These are phyloP conservation scores for Metschnikowia anglica DNA, from an alignment of 805 yeast species.

Conservation along the genomic window DNA sequence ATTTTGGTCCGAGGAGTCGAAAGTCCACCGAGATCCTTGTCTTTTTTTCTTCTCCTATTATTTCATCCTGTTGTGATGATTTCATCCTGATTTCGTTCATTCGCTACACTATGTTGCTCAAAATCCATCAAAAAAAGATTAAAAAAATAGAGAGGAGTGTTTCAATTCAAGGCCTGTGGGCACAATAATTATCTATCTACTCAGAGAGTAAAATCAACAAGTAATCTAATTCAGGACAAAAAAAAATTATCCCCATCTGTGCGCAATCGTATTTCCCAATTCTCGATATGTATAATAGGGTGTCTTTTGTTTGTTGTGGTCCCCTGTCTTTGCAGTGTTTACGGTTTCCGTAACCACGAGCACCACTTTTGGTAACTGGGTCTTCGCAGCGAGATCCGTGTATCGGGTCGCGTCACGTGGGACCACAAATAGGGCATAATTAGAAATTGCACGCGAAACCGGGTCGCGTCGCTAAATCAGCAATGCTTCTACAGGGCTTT, in stretches of 20 bases:
- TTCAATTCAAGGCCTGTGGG: neutral
- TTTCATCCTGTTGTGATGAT: neutral
- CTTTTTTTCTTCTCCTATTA: neutral
- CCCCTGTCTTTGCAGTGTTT: too few species aligned
- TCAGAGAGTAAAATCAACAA: neutral
- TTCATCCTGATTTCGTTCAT: neutral
- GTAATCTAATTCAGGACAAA: too few species aligned
- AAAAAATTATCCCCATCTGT: too few species aligned
- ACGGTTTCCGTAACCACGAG: too few species aligned
- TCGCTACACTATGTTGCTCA: slow-evolving; percentile 1
- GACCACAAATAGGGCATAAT: neutral
- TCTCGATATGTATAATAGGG: neutral
- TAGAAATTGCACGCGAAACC: neutral
- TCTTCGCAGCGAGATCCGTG: too few species aligned
- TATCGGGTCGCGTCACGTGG: neutral
- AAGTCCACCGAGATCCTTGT: neutral
- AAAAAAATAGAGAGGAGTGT: neutral
- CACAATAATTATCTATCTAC: neutral
- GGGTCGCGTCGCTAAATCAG: too few species aligned
- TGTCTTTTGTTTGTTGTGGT: too few species aligned
- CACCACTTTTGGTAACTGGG: too few species aligned
- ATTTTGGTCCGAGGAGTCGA: slow-evolving; percentile 1
- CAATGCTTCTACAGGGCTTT: too few species aligned
- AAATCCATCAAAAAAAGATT: neutral
- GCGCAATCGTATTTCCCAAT: too few species aligned